Evolutionary conservation across 2,329 filamentous ascomycete species (phyloP), one percentile per base, ranked within the genome.

Genomic region (Exophiala sp.): DNA sequence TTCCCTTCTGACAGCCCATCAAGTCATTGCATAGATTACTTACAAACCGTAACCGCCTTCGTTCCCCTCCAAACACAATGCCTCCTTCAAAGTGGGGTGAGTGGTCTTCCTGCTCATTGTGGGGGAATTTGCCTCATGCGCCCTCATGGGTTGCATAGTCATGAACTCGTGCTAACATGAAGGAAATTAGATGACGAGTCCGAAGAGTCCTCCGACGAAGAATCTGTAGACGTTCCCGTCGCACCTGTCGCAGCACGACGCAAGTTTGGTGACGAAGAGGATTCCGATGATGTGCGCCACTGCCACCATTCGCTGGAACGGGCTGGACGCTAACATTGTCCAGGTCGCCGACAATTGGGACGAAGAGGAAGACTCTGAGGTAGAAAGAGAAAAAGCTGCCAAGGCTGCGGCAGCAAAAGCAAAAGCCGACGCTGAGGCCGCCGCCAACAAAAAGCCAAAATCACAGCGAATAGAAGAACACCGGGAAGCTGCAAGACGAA

Each of bases 281-380:
- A 91, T 33, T 85, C 88, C 62, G 79, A 78, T 64, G 89, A 95
- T 73, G 91, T 92, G 81, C 65, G 77, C 68, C 39, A 47, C 43
- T 46, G 34, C 32, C 40, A 10, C 12, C 40, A 16, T 9, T 40
- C 20, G 36, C 10, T 16, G 8, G 20, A 16, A 42, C 29, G 16
- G 47, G 20, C 40, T 42, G 46, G 51, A 55, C 35, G 12, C 21
- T 57, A 52, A 57, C 47, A 54, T 52, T 48, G 43, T 40, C 47
- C 50, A 96, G 87, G 89, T 97, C 53, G 83, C 96, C 68, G 94
- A 99, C 57, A 92, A 89, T 33, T 99, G 94, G 94, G 91, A 97
- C 67, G 92, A 89, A 54, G 91, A 89, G 64, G 94, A 97, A 68
- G 94, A 99, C 76, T 96, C 91, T 58, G 94, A 99, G 67, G 92